phyloP scores from a whole-genome alignment of 306 rosid genomes.

The Cajanus cajan region DNA sequence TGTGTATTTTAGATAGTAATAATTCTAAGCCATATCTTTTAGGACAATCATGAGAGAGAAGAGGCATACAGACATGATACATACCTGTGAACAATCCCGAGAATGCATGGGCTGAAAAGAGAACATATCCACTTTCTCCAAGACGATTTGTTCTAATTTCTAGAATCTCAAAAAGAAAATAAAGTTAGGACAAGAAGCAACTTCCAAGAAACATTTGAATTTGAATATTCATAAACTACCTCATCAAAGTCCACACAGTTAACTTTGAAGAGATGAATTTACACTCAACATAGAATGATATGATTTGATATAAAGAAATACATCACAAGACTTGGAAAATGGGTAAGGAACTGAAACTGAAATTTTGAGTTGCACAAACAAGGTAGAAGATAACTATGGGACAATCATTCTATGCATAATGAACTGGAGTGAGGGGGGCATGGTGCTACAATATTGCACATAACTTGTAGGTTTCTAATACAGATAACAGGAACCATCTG shows the following conservation, averaged over 20 bases:
- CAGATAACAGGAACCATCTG: neutral
- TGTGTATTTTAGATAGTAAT: neutral
- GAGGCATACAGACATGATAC: neutral
- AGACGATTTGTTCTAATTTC: conserved; percentile 80
- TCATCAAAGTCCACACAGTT: neutral
- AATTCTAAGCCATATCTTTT: neutral
- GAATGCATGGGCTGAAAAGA: conserved; percentile 89
- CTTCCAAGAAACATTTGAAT: neutral
- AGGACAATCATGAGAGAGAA: neutral
- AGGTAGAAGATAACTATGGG: neutral
- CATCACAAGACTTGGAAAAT: neutral
- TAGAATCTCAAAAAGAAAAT: conserved; percentile 28
- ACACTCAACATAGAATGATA: neutral
- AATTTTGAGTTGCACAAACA: neutral
- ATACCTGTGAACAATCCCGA: conserved; percentile 88
- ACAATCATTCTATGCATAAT: neutral
- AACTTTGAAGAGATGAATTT: conserved; percentile 1
- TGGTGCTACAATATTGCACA: neutral
- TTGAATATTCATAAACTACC: neutral
- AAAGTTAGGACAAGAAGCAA: conserved; percentile 8
- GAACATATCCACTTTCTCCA: conserved; percentile 64
- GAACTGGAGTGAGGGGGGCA: neutral
- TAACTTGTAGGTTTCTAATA: no score
- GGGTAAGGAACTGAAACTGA: neutral
- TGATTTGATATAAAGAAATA: conserved; percentile 12